Percentiles rank a stretch among this genome's conserved stretches.
phyloP scores from a whole-genome alignment of 225 moss, liverwort and hornwort genomes.

The Lunularia cruciata region DNA sequence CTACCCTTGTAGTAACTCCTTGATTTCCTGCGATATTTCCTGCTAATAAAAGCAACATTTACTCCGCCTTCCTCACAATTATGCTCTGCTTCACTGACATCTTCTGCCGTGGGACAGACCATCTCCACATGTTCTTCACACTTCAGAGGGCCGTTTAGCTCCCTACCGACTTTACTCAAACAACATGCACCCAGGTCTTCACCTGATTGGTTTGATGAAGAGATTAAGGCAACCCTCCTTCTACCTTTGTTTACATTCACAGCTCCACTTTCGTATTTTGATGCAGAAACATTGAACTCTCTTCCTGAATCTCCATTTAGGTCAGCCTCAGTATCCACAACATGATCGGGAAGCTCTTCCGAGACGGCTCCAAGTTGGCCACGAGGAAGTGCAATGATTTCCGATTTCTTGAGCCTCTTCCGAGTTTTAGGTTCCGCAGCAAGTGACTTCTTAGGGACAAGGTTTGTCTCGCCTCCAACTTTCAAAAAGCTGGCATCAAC shows the following conservation, averaged over 20 bases:
- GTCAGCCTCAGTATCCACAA: not conserved
- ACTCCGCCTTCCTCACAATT: not conserved
- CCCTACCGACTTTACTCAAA: not conserved
- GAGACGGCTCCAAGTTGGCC: not conserved
- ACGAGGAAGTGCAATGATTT: not conserved
- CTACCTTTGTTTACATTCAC: not conserved
- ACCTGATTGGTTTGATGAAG: not conserved
- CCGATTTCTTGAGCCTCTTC: not conserved
- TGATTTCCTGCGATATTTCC: conserved; percentile 7
- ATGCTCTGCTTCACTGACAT: not conserved
- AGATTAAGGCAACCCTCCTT: not conserved
- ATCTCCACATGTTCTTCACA: not conserved
- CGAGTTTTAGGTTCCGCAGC: not conserved
- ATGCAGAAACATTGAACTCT: not conserved
- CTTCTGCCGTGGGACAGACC: too few species aligned
- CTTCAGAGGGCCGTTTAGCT: not conserved
- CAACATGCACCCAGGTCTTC: not conserved
- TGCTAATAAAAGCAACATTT: conserved; percentile 1
- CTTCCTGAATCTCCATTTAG: not conserved
- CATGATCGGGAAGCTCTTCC: not conserved
- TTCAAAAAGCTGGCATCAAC: too few species aligned
- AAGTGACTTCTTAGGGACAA: not conserved
- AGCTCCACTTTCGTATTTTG: not conserved
- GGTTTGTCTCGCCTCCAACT: not conserved
- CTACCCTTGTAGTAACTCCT: conserved; percentile 12